phyloP scores from a whole-genome alignment of 805 yeast genomes.

The Pichia insulana region DNA sequence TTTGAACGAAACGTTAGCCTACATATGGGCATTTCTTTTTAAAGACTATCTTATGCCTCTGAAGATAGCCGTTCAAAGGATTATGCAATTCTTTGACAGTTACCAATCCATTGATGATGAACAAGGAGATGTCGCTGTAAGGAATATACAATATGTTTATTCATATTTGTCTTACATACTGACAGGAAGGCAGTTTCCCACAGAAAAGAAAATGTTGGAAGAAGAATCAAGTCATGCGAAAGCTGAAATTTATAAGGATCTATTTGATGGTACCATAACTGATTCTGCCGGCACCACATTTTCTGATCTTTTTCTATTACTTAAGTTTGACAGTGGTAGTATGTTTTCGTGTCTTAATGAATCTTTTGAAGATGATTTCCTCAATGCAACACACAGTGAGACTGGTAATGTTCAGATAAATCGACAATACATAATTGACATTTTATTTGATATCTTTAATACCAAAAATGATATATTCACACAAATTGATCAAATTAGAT shows the following conservation, averaged over 20 bases:
- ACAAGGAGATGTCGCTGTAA: constrained; percentile 7
- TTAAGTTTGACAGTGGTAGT: constrained; percentile 48
- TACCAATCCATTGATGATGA: constrained; percentile 6
- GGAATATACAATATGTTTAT: constrained; percentile 32
- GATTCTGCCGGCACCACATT: constrained; percentile 54
- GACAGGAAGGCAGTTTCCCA: constrained; percentile 78
- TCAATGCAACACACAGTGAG: constrained; percentile 28
- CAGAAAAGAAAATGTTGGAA: constrained; percentile 36
- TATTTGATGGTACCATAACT: constrained; percentile 50
- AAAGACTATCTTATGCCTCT: constrained; percentile 68
- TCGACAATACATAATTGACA: constrained; percentile 72
- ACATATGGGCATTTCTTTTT: constrained; percentile 63
- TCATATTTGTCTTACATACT: constrained; percentile 60
- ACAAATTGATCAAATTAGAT: constrained; percentile 23
- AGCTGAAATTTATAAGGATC: constrained; percentile 39
- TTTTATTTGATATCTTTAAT: constrained; percentile 51
- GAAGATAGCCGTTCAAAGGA: constrained; percentile 42
- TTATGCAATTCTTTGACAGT: constrained; percentile 14
- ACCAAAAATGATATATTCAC: constrained; percentile 27
- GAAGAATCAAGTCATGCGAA: constrained; percentile 35
- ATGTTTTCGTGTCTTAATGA: constrained; percentile 67
- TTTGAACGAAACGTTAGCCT: constrained; percentile 55
- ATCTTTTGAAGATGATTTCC: constrained; percentile 68
- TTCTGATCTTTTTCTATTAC: constrained; percentile 56
- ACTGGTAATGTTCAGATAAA: constrained; percentile 47